These are phyloP conservation scores for Saccharomycopsis oosterbeekiorum DNA, from an alignment of 805 yeast species.

Conservation along the genomic window DNA sequence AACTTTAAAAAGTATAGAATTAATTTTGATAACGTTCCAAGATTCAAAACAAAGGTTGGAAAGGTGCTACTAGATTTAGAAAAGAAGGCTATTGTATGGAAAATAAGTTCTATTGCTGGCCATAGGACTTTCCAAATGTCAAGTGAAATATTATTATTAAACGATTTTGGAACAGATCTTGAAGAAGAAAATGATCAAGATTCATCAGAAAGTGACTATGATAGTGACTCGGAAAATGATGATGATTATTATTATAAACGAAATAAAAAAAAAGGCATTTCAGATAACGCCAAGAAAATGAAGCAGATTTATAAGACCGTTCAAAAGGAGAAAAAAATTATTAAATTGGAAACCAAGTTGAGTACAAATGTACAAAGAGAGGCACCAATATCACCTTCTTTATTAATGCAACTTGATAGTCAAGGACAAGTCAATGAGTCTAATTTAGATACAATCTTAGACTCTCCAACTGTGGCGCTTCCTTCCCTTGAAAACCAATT, in stretches of 20 bases:
- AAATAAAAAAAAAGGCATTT: background rate
- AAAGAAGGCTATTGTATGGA: constrained; percentile 63
- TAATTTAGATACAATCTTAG: background rate
- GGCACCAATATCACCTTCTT: constrained; percentile 13
- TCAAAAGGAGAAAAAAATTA: constrained; percentile 14
- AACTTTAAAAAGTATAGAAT: constrained; percentile 30
- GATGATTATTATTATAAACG: constrained; percentile 9
- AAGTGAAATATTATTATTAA: constrained; percentile 36
- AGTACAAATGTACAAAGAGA: constrained; percentile 1
- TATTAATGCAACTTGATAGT: constrained; percentile 11
- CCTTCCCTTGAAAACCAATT: constrained; percentile 6
- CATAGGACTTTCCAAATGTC: constrained; percentile 43
- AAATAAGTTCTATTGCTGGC: constrained; percentile 57
- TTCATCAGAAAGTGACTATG: background rate
- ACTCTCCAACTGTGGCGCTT: constrained; percentile 9
- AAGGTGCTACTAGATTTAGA: constrained; percentile 64
- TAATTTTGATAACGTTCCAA: constrained; percentile 41
- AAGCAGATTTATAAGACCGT: constrained; percentile 14
- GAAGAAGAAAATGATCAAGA: background rate
- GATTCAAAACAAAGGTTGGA: constrained; percentile 66
- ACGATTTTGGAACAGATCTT: constrained; percentile 17
- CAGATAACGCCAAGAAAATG: constrained; percentile 9
- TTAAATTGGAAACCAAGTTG: background rate
- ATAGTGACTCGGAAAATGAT: constrained; percentile 1
- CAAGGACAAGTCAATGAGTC: constrained; percentile 3